Evolutionary conservation across 768 basidiomycete genomes (phyloP), one percentile per base, ranked within the genome.

Genomic region (Boletus reticuloceps): DNA sequence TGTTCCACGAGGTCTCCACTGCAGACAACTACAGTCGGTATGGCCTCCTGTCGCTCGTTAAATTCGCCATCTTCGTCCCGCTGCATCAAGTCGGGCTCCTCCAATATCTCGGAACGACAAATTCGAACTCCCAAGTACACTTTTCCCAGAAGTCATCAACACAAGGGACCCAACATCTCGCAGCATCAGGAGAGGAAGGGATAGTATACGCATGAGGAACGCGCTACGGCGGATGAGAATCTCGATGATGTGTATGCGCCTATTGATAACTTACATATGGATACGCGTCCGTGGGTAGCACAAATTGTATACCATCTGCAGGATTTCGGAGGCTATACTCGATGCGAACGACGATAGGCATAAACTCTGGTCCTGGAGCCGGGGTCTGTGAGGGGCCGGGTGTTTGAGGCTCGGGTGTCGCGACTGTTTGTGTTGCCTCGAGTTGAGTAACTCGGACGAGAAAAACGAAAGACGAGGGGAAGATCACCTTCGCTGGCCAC

Each of bases 111-210:
- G 95, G 94, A 34, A 97, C 95, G 48, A 97, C 84, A 69, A 97
- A 92, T 71, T 98, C 93, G 54, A 98, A 89, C 65, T 99, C 97
- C 97, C 97, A 99, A 8, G 96, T 95, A 63, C 91, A 97, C 64
- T 92, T 88, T 72, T 97, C 95, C 91, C 94, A 96, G 20, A 94
- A 72, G 63, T 84, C 91, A 70, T 99, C 97, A 19, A 98, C 72
- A 64, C 97, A 99, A 14, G 97, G 97, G n/a, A 98, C 87, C 97
- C 97, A 99, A 64, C 92, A 94, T 65, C 97, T 80, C n/a, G 96
- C 94, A 17, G 92, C 81, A 66, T 95, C 92, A 7, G 94, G 86
- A 9, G 87, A 88, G 0, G 91, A 89, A 1, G 94, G 87, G 5
- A 86, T 88, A 4, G 94, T 93, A 65, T 89, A 98, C 43, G 89